phyloP scores from a whole-genome alignment of 805 yeast genomes.

The Saccharomyces mikatae region DNA sequence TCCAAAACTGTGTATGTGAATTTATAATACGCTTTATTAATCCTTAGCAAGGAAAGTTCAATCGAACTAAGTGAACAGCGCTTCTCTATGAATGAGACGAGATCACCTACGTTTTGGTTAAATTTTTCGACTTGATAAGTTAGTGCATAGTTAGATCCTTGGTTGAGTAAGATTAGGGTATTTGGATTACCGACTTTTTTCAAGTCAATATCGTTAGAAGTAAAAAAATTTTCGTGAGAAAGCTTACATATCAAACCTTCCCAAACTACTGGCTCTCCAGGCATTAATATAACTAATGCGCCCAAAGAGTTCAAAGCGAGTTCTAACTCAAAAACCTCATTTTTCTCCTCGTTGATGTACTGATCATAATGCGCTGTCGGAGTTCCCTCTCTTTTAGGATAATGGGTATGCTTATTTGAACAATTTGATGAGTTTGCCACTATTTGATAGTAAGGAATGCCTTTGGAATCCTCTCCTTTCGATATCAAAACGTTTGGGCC shows the following conservation, averaged over 20 bases:
- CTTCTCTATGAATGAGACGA: slow-evolving; percentile 48
- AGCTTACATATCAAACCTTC: slow-evolving; percentile 67
- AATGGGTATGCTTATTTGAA: background rate
- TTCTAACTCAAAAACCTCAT: slow-evolving; percentile 22
- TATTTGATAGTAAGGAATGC: slow-evolving; percentile 20
- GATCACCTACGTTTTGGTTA: slow-evolving; percentile 47
- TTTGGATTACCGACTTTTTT: slow-evolving; percentile 16
- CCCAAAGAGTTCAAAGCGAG: slow-evolving; percentile 35
- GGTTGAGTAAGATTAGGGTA: slow-evolving; percentile 27
- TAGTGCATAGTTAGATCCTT: slow-evolving; percentile 55
- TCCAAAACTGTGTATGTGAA: slow-evolving; percentile 59
- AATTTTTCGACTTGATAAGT: slow-evolving; percentile 50
- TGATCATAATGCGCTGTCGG: slow-evolving; percentile 16
- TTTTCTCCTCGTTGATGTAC: slow-evolving; percentile 26
- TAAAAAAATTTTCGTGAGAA: slow-evolving; percentile 21
- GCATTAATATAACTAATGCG: slow-evolving; percentile 65
- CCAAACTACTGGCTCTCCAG: slow-evolving; percentile 84
- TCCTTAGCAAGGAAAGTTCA: slow-evolving; percentile 60
- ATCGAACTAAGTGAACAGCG: slow-evolving; percentile 66
- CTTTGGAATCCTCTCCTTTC: slow-evolving; percentile 24
- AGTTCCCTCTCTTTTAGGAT: slow-evolving; percentile 3
- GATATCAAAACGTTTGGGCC: slow-evolving; percentile 22
- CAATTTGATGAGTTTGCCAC: slow-evolving; percentile 1
- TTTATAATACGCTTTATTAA: slow-evolving; percentile 58
- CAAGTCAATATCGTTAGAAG: slow-evolving; percentile 21